phyloP scores from a whole-genome alignment of 2,329 filamentous ascomycete genomes.

The Xylariaceae sp. region DNA sequence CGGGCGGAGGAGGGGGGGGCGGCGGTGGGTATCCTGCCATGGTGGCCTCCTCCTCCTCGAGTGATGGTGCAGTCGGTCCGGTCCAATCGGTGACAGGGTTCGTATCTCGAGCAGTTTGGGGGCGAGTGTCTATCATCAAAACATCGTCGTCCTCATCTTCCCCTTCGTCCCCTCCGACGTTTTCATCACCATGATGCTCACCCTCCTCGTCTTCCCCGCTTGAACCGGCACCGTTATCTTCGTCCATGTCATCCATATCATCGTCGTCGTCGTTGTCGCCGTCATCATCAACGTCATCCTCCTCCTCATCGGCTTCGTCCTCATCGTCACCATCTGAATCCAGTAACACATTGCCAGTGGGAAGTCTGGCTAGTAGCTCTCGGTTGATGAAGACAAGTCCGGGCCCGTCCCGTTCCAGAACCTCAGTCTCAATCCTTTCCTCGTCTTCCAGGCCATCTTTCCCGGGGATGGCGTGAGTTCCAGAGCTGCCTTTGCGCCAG shows the following conservation, averaged over 20 bases:
- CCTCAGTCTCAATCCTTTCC: conserved; percentile 52
- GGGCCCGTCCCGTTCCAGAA: too few species aligned
- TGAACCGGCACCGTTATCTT: too few species aligned
- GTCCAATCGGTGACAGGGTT: conserved; percentile 44
- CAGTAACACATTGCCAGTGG: conserved; percentile 30
- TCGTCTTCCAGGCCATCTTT: conserved; percentile 79
- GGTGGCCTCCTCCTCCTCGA: conserved; percentile 73
- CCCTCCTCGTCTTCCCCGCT: conserved; percentile 25
- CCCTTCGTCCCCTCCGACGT: conserved; percentile 37
- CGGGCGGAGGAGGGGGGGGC: conserved; percentile 59
- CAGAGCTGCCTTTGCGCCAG: conserved; percentile 82
- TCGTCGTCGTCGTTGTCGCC: conserved; percentile 46
- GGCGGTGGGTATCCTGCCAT: conserved; percentile 68
- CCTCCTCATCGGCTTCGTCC: conserved; percentile 45
- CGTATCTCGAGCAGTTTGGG: conserved; percentile 39
- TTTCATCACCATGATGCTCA: conserved; percentile 48
- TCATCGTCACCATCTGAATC: conserved; percentile 44
- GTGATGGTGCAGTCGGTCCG: conserved; percentile 53
- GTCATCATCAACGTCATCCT: conserved; percentile 39
- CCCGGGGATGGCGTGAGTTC: conserved; percentile 71
- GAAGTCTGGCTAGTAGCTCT: too few species aligned
- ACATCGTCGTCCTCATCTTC: conserved; percentile 58
- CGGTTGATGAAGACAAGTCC: too few species aligned
- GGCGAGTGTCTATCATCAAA: conserved; percentile 51
- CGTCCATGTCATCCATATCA: conserved; percentile 36